Percentiles rank a stretch among this genome's conserved stretches.
Evolutionary conservation across 1,139 yeast genomes (phyloP).

Genomic region (Taphrina communis): DNA sequence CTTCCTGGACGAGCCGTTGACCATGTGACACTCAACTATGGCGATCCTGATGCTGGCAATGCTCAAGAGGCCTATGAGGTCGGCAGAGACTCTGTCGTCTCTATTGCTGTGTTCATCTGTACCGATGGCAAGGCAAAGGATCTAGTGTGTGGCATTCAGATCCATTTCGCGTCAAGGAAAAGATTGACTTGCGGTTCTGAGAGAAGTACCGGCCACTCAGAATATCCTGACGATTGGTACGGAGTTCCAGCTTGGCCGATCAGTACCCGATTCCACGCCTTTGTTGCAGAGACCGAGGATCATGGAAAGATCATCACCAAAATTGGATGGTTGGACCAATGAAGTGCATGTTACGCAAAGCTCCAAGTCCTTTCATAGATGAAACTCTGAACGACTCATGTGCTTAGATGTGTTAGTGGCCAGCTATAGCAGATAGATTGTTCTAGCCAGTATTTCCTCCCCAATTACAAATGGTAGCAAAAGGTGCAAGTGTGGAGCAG

Average conservation of each 20-base stretch:
- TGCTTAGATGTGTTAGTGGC: too few relatives aligned
- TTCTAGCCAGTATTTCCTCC: too few relatives aligned
- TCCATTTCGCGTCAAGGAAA: background rate
- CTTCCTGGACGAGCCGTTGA: background rate
- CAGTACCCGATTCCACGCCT: background rate
- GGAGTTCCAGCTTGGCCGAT: background rate
- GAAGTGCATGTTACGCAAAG: background rate
- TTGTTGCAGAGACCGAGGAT: constrained; percentile 2
- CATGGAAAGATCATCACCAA: constrained; percentile 1
- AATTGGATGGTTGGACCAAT: background rate
- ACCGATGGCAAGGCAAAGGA: constrained; percentile 4
- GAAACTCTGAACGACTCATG: too few relatives aligned
- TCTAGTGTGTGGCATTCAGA: constrained; percentile 9
- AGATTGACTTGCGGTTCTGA: background rate
- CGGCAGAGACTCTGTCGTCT: background rate
- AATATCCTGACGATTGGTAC: background rate
- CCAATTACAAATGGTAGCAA: too few relatives aligned
- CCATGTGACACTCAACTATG: background rate
- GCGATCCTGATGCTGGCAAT: background rate
- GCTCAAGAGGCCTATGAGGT: background rate
- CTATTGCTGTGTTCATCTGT: constrained; percentile 7
- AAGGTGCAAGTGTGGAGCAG: too few relatives aligned
- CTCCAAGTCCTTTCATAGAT: too few relatives aligned
- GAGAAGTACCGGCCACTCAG: background rate
- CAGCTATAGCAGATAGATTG: too few relatives aligned